Evolutionary conservation across 495 filamentous ascomycete genomes (phyloP).

Genomic region (Hyaloscypha finlandica): DNA sequence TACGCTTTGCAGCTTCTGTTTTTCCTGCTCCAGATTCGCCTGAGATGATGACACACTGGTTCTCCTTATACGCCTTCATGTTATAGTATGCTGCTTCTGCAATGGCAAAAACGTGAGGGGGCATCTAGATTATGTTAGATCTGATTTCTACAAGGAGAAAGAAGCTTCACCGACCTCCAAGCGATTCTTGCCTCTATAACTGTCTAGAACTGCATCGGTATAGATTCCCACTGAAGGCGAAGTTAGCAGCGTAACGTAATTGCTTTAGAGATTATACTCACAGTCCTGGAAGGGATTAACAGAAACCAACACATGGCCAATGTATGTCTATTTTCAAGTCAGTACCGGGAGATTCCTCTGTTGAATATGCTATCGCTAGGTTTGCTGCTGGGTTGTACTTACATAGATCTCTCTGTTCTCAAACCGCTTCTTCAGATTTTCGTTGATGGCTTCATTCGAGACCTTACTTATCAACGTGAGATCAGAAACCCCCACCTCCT

Average conservation of each 20-base stretch:
- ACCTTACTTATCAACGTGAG: slow-evolving; percentile 97
- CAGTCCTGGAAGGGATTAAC: slow-evolving; percentile 97
- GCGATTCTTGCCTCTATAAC: slow-evolving; percentile 94
- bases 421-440: slow-evolving; percentile 96
- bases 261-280: slow-evolving; percentile 42
- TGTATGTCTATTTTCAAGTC: slow-evolving; percentile 73
- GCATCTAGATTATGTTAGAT: slow-evolving; percentile 47
- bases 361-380: background rate
- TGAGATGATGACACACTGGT: slow-evolving; percentile 99
- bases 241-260: slow-evolving; percentile 4
- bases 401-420: slow-evolving; percentile 96
- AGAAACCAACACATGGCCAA: slow-evolving; percentile 98
- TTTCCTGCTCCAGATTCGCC: slow-evolving; percentile 98
- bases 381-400: slow-evolving; percentile 34
- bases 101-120: slow-evolving; percentile 97
- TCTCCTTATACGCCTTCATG: slow-evolving; percentile 99
- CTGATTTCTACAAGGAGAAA: background rate
- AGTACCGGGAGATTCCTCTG: slow-evolving; percentile 25
- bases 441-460: slow-evolving; percentile 98
- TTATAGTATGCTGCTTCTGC: slow-evolving; percentile 98
- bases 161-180: slow-evolving; percentile 61
- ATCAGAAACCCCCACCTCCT: slow-evolving; percentile 98
- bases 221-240: slow-evolving; percentile 82
- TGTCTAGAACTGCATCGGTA: slow-evolving; percentile 86
- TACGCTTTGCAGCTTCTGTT: slow-evolving; percentile 97